phyloP scores from a whole-genome alignment of 78 protist species.

The Dictyostelium capitatum region DNA sequence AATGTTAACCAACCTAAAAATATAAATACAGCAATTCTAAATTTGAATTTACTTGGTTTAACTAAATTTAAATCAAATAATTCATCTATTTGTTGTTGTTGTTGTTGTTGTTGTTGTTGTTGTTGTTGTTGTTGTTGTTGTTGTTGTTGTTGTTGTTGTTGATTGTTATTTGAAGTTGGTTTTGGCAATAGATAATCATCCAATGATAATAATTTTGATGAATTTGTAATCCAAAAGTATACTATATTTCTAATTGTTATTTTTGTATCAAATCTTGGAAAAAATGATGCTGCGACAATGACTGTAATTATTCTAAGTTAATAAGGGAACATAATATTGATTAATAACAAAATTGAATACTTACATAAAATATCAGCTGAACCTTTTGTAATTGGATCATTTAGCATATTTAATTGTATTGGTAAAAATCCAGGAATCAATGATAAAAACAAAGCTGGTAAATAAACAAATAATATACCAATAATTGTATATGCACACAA shows the following conservation, averaged over 20 bases:
- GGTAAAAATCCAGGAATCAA: slow-evolving; percentile 47
- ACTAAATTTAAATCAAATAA: neutral
- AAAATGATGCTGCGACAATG: slow-evolving; percentile 25
- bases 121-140: slow-evolving; percentile 11
- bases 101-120: neutral
- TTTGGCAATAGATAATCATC: slow-evolving; percentile 48
- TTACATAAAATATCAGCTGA: slow-evolving; percentile 30
- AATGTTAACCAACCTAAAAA: slow-evolving; percentile 47
- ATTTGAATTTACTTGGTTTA: slow-evolving; percentile 22
- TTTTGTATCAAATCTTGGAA: slow-evolving; percentile 52
- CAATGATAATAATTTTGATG: neutral
- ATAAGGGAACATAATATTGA: neutral
- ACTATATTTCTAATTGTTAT: slow-evolving; percentile 17
- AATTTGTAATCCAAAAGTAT: neutral
- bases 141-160: slow-evolving; percentile 15
- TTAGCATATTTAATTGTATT: slow-evolving; percentile 20
- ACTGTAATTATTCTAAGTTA: neutral
- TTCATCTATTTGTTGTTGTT: neutral
- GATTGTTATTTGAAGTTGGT: neutral
- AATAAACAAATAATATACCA: slow-evolving; percentile 25
- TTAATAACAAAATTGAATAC: neutral
- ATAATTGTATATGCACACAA: neutral
- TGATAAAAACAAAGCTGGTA: slow-evolving; percentile 45
- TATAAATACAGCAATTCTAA: slow-evolving; percentile 24
- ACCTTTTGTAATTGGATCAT: slow-evolving; percentile 18